phyloP scores from a whole-genome alignment of 768 basidiomycete species.

The Sistotremastrum niveocremeum region DNA sequence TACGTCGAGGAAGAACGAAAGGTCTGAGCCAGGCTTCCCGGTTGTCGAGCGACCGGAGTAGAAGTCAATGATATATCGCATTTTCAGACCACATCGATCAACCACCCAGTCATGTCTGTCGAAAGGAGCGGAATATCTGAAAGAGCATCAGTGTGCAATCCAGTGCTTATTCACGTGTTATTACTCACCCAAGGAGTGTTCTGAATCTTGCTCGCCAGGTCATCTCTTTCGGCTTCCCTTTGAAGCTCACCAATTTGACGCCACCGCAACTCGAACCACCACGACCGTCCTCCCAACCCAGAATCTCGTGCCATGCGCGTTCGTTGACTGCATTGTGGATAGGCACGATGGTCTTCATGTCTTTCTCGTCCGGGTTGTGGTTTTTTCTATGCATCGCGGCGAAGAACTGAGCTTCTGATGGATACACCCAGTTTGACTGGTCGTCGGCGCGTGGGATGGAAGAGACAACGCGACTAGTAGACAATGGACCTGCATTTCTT shows the following conservation, averaged over 20 bases:
- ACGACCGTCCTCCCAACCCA: slow-evolving; percentile 70
- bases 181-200: slow-evolving; percentile 69
- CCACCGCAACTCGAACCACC: slow-evolving; percentile 79
- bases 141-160: slow-evolving; percentile 1
- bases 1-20: slow-evolving; percentile 89
- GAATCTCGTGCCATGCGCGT: slow-evolving; percentile 71
- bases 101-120: slow-evolving; percentile 97
- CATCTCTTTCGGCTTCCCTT: slow-evolving; percentile 69
- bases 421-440: slow-evolving; percentile 82
- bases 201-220: slow-evolving; percentile 75
- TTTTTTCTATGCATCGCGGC: slow-evolving; percentile 94
- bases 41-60: slow-evolving; percentile 61
- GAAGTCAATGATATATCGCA: slow-evolving; percentile 97
- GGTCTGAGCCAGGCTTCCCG: slow-evolving; percentile 30
- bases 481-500: slow-evolving; percentile 24
- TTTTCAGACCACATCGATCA: slow-evolving; percentile 77
- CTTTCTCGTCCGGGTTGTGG: slow-evolving; percentile 71
- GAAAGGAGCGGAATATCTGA: slow-evolving; percentile 86
- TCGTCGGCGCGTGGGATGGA: slow-evolving; percentile 69
- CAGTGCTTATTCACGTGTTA: not conserved
- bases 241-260: slow-evolving; percentile 76
- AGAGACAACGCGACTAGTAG: slow-evolving; percentile 66
- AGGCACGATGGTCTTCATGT: slow-evolving; percentile 93
- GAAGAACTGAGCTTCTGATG: slow-evolving; percentile 97
- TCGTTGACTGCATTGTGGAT: slow-evolving; percentile 99